Conservation (phyloP, 257 asterid genomes). For the Solanum microdontum region DNA sequence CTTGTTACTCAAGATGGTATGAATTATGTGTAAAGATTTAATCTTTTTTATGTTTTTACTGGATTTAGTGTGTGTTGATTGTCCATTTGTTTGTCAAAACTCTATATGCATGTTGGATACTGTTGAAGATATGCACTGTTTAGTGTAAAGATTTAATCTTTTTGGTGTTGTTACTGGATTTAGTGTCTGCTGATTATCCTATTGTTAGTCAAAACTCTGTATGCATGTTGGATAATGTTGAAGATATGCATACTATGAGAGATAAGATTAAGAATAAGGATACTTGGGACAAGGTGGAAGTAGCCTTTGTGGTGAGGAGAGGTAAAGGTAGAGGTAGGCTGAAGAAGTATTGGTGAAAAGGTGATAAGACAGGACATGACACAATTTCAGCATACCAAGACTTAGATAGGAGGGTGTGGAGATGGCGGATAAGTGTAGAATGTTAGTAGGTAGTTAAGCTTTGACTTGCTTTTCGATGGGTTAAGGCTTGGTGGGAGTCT, state of each 20-base stretch:
- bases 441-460: not conserved
- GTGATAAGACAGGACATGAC: not conserved
- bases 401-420: not conserved
- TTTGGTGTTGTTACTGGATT: not conserved
- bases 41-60: not conserved
- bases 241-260: not conserved
- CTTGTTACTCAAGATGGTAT: constrained; percentile 89
- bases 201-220: not conserved
- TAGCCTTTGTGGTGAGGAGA: too few relatives aligned
- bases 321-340: too few relatives aligned
- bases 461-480: not conserved
- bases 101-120: not conserved
- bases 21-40: not conserved
- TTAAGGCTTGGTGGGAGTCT: not conserved
- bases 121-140: not conserved
- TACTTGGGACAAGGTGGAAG: not conserved
- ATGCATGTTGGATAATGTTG: not conserved
- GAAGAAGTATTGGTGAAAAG: not conserved
- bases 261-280: not conserved
- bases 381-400: not conserved
- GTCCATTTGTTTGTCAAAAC: not conserved
- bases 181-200: not conserved
- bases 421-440: not conserved
- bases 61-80: not conserved
- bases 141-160: not conserved